Evolutionary conservation across 1,284 basidiomycete genomes (phyloP).

Genomic region (Pseudozyma pruni): DNA sequence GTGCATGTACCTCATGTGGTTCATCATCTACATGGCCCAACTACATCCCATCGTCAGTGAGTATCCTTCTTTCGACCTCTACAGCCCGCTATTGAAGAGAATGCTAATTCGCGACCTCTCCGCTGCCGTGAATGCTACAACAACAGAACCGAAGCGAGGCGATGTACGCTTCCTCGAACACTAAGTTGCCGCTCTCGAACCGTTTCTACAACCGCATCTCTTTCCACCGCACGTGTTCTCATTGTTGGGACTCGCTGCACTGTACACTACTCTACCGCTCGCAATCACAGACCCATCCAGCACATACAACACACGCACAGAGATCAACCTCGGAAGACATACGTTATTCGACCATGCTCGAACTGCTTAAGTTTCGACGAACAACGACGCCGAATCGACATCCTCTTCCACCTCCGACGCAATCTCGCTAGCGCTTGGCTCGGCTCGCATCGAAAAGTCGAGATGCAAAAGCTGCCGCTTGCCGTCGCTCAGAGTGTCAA

Average conservation of each 20-base stretch:
- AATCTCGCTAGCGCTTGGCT: neutral
- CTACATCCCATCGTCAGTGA: slow-evolving; percentile 67
- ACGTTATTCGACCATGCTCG: no score
- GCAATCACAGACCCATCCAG: neutral
- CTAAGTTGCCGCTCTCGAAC: slow-evolving; percentile 7
- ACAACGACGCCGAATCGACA: neutral
- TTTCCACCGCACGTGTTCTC: neutral
- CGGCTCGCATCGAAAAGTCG: slow-evolving; percentile 20
- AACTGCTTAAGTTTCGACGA: neutral
- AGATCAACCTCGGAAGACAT: neutral
- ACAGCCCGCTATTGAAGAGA: no score
- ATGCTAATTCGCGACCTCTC: neutral
- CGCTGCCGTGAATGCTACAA: no score
- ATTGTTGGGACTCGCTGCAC: neutral
- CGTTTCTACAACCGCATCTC: slow-evolving; percentile 3
- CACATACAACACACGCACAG: neutral
- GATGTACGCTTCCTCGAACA: slow-evolving; percentile 60
- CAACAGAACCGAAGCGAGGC: slow-evolving; percentile 57
- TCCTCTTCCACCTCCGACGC: neutral
- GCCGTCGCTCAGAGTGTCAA: slow-evolving; percentile 1
- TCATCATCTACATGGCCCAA: slow-evolving; percentile 67
- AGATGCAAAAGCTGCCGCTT: slow-evolving; percentile 19
- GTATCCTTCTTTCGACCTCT: slow-evolving; percentile 17
- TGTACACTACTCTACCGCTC: slow-evolving; percentile 20
- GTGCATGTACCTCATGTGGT: slow-evolving; percentile 68